Evolutionary conservation across 1,284 basidiomycete species (phyloP), one percentile per base, ranked within the genome.

Genomic region (Clitocybe nebularis): DNA sequence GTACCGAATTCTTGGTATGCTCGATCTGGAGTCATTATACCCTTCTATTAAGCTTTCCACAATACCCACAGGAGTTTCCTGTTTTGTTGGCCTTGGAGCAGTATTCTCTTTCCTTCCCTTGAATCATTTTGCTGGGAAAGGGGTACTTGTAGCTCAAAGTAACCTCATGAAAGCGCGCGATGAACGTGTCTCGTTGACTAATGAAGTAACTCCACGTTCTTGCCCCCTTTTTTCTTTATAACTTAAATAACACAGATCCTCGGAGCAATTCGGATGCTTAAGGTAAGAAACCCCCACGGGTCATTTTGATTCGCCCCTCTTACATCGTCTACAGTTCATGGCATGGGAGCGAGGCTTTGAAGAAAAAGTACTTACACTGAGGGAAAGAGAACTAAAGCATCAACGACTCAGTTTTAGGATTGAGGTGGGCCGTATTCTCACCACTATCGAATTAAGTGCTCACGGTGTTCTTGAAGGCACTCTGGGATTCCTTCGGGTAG

Each of bases 331-430:
- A 19, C 46, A 81, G 76, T 89, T 89, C 60, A 89, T 89, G 84
- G 84, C 84, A 3, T 89, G 87, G 87, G 89, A 92, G 59, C 75
- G 84, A 16, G 82, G 77, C 51, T 91, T 91, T 56, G 86, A 90
- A 60, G 65, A 67, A 17, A 71, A 75, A 2, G 79, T 91, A 4
- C 58, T 82, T 43, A 74, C 74, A 33, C 70, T 89, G 44, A 73
- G 87, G 20, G 75, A 72, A 28, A 77, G 74, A 47, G 86, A 89
- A 57, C 68, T 89, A 3, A 76, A 75, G 48, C 88, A 78, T 61
- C 84, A 88, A 57, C 77, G 75, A 47, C 60, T 83, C 44, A 90
- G 86, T 63, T 90, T 85, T 59, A 72, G 75, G 38, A 82, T 92
- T 39, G 89, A 91, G 63, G 75, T 82, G 39, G 28, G 9, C 29